Evolutionary conservation across 805 yeast species (phyloP).

Genomic region (Lipomyces orientalis): DNA sequence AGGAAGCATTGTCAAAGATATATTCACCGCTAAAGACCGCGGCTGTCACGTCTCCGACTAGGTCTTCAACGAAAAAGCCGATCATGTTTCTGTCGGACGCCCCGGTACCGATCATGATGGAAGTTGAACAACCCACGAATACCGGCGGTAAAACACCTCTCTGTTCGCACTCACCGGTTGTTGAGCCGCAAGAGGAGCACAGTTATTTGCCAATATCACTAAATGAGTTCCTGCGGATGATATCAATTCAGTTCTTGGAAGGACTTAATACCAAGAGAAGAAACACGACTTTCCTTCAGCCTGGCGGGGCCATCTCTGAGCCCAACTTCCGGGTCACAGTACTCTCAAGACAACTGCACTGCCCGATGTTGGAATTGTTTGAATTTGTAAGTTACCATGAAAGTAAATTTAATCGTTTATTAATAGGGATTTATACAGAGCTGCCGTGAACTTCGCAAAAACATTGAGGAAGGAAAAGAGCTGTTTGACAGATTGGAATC

Average conservation of each 20-base stretch:
- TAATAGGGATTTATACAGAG: constrained; percentile 42
- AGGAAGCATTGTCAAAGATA: constrained; percentile 24
- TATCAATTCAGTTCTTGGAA: constrained; percentile 43
- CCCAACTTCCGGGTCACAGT: constrained; percentile 48
- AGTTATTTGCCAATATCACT: constrained; percentile 35
- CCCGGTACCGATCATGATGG: constrained; percentile 19
- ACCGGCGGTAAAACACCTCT: background rate
- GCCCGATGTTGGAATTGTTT: constrained; percentile 55
- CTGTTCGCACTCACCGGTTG: background rate
- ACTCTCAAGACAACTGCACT: constrained; percentile 47
- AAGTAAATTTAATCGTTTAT: background rate
- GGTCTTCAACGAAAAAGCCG: constrained; percentile 13
- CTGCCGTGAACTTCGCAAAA: constrained; percentile 58
- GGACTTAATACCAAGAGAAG: constrained; percentile 39
- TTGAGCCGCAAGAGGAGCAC: constrained; percentile 3
- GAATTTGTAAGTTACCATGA: constrained; percentile 46
- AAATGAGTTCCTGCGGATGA: constrained; percentile 40
- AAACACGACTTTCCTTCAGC: constrained; percentile 37
- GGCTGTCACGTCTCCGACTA: constrained; percentile 2
- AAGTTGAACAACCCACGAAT: background rate
- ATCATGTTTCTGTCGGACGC: constrained; percentile 10
- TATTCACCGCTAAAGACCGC: constrained; percentile 33
- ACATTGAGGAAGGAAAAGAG: constrained; percentile 56
- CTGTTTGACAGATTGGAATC: constrained; percentile 56
- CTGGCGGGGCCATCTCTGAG: constrained; percentile 29